phyloP scores from a whole-genome alignment of 495 filamentous ascomycete genomes.

The Penicillium paradoxum region DNA sequence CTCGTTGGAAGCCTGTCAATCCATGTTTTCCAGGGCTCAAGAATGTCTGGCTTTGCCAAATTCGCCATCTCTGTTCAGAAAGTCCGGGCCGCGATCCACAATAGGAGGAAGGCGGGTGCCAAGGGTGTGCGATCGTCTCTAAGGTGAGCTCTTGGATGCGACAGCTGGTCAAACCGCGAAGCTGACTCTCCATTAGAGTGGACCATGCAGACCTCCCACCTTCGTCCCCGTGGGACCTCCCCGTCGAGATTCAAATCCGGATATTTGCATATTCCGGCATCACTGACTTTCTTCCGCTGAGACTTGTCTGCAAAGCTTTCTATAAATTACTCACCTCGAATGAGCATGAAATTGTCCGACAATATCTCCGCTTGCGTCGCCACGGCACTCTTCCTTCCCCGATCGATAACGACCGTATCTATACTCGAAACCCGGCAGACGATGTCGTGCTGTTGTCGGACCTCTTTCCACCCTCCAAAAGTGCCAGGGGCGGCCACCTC shows the following conservation, averaged over 20 bases:
- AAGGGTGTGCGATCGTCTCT: constrained; percentile 22
- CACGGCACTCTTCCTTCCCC: constrained; percentile 45
- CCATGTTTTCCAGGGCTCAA: constrained; percentile 26
- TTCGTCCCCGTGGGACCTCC: constrained; percentile 39
- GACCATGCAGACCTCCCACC: constrained; percentile 13
- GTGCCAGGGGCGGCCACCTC: constrained; percentile 40
- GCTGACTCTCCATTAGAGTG: constrained; percentile 3
- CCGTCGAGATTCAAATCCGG: constrained; percentile 42
- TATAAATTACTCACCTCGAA: constrained; percentile 31
- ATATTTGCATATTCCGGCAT: constrained; percentile 42
- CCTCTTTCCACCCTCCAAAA: constrained; percentile 41
- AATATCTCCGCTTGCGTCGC: constrained; percentile 42
- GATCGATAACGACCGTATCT: constrained; percentile 33
- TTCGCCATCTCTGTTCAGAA: constrained; percentile 30
- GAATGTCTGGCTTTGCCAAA: constrained; percentile 37
- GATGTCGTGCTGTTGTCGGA: constrained; percentile 45
- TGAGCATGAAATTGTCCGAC: constrained; percentile 39
- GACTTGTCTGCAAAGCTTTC: constrained; percentile 40
- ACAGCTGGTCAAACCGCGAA: not conserved
- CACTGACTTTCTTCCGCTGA: constrained; percentile 33
- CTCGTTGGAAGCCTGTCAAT: constrained; percentile 27
- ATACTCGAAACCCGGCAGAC: constrained; percentile 43
- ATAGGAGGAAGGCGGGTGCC: constrained; percentile 25
- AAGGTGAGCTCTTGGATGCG: constrained; percentile 12
- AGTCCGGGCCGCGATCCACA: constrained; percentile 33